Base-by-base conservation (phyloP, 805 yeast genomes). In the Starmerella sp. region DNA sequence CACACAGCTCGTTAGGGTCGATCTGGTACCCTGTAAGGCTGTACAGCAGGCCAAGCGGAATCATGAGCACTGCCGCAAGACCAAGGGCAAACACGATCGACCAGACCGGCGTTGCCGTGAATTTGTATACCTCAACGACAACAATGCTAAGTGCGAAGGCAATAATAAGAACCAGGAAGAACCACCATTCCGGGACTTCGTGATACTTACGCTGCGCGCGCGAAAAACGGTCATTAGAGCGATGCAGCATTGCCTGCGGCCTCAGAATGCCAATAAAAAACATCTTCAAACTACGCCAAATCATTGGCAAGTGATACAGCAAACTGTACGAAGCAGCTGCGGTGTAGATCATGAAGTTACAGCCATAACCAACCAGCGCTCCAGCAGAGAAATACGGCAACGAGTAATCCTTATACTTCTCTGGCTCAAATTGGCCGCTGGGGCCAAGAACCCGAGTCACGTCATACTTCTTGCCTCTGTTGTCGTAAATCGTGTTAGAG, bases 371-470 rank as follows among this genome's bases (percentile, higher is more conserved):
- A 11, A 81, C 78, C 57, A 81, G 67, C 64, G 78, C 79, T 1
- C 81, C 84, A 13, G 86, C 84, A 29, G 78, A 64, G 60, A 79
- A 80, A 65, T 75, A 82, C 7, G 86, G 86, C 4, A 84, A 83
- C 1, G 85, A 83, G 59, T 79, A 76, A 17, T 67, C 56, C 54
- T 72, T 69, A 63, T 80, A 81, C 60, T 75, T 76, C 3, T 59
- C 65, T 17, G 64, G 59, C 62, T 80, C 83, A 45, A 82, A 42
- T 6, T 55, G 29, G 38, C 35, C 51, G 22, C 36, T 5, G 6
- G 42, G 9, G 9, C 37, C 51, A n/a, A 48, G 51, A 6, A 48
- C 8, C 8, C 51, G 41, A 17, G 32, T 5, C 13, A 48, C 51
- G 17, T 48, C 35, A 35, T 36, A 48, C 51, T 48, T 48, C 43